phyloP scores from a whole-genome alignment of 2,329 filamentous ascomycete species.

The Alternaria solani region DNA sequence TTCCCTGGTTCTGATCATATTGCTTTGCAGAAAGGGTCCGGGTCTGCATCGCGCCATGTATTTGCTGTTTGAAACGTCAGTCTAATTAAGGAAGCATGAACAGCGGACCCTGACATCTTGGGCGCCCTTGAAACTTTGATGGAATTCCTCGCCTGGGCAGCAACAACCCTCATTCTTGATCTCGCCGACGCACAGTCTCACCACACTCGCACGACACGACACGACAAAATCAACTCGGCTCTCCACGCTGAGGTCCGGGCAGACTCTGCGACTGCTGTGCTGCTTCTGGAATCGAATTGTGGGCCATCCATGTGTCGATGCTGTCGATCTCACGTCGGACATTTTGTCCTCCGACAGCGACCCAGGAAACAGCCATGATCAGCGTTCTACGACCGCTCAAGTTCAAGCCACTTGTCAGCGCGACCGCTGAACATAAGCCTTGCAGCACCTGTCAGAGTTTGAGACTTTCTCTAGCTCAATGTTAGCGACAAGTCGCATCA shows the following conservation, averaged over 20 bases:
- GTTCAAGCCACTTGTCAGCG: background rate
- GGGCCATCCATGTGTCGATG: conserved; percentile 2
- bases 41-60: background rate
- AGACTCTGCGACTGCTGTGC: background rate
- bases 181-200: background rate
- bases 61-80: background rate
- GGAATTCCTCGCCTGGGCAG: background rate
- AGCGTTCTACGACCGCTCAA: background rate
- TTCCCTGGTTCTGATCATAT: background rate
- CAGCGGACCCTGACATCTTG: background rate
- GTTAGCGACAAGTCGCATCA: background rate
- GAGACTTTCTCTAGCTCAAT: background rate
- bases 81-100: conserved; percentile 2
- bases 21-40: background rate
- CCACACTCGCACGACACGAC: background rate
- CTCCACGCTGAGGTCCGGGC: conserved; percentile 1
- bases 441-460: background rate
- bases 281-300: background rate
- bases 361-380: background rate
- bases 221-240: background rate
- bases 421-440: background rate
- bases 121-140: background rate
- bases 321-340: conserved; percentile 7
- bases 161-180: background rate
- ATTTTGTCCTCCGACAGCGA: conserved; percentile 1